Conservation (phyloP, 2,329 filamentous ascomycete genomes). For the Juglanconis juglandina region DNA sequence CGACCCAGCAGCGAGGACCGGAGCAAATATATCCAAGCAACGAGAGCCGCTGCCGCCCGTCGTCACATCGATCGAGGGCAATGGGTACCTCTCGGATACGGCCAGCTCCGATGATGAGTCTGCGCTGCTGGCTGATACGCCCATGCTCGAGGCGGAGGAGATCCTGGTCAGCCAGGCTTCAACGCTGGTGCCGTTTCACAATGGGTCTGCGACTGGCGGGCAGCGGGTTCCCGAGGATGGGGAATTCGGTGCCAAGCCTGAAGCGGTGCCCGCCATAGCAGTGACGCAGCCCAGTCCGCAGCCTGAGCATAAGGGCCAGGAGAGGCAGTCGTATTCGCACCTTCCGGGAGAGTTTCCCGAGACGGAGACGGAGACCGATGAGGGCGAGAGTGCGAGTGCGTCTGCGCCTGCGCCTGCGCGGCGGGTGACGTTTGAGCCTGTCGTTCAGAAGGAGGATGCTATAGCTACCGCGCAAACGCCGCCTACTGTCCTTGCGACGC, state of each 20-base stretch:
- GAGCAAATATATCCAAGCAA: slow-evolving; percentile 54
- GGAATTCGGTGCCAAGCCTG: slow-evolving; percentile 3
- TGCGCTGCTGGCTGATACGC: slow-evolving; percentile 22
- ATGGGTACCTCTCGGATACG: slow-evolving; percentile 60
- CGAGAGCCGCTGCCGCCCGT: slow-evolving; percentile 67
- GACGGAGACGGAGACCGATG: slow-evolving; percentile 29
- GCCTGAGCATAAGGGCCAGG: slow-evolving; percentile 20
- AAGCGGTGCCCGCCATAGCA: slow-evolving; percentile 40
- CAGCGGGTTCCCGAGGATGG: slow-evolving; percentile 16
- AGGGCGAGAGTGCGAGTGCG: neutral
- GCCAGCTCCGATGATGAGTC: slow-evolving; percentile 40
- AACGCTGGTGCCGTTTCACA: slow-evolving; percentile 6
- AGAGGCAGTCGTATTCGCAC: slow-evolving; percentile 38
- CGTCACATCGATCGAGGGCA: slow-evolving; percentile 66
- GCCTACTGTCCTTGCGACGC: slow-evolving; percentile 22
- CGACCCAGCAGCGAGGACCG: slow-evolving; percentile 50
- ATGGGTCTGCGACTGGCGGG: neutral
- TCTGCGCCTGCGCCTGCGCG: slow-evolving; percentile 6
- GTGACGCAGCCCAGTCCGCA: slow-evolving; percentile 43
- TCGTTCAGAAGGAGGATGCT: slow-evolving; percentile 20
- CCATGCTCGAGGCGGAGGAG: slow-evolving; percentile 20
- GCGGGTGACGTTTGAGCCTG: slow-evolving; percentile 22
- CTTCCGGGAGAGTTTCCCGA: slow-evolving; percentile 60
- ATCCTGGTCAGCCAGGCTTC: slow-evolving; percentile 17
- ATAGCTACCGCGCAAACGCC: slow-evolving; percentile 20